Conservation (phyloP, 2,329 filamentous ascomycete species). For the Thielaviopsis cerberus region DNA sequence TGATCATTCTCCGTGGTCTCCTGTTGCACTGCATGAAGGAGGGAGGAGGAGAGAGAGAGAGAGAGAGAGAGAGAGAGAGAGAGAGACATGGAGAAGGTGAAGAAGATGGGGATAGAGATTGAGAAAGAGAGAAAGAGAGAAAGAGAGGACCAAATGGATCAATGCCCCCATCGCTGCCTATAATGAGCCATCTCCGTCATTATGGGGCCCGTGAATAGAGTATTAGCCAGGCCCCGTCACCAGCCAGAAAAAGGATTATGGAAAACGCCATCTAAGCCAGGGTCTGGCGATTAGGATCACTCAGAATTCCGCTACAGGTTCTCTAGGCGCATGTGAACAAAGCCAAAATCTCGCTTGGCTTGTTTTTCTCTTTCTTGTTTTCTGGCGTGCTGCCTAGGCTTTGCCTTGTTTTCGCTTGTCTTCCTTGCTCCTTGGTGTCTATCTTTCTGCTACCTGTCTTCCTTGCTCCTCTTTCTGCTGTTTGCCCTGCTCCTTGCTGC, state of each 20-base stretch:
- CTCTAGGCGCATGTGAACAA: no score
- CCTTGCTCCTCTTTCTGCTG: no score
- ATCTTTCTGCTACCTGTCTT: no score
- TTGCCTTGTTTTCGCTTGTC: no score
- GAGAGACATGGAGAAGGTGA: background rate
- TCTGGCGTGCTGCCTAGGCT: background rate
- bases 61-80: background rate
- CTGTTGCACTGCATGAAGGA: no score
- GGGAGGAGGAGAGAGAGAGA: background rate
- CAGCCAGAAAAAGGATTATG: background rate
- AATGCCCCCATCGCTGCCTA: background rate
- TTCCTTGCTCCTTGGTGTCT: no score
- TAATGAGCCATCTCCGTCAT: background rate
- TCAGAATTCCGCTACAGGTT: no score
- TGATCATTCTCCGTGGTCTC: no score
- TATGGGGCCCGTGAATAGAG: background rate
- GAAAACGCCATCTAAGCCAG: background rate
- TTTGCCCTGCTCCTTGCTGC: no score
- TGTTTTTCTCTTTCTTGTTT: no score
- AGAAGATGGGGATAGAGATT: background rate
- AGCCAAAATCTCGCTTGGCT: background rate
- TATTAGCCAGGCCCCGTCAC: no score
- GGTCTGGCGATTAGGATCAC: no score
- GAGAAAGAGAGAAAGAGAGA: background rate
- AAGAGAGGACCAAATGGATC: background rate